Evolutionary conservation across 192 early-diverging fungal genomes (phyloP).

Genomic region (Entomortierella beljakovae): DNA sequence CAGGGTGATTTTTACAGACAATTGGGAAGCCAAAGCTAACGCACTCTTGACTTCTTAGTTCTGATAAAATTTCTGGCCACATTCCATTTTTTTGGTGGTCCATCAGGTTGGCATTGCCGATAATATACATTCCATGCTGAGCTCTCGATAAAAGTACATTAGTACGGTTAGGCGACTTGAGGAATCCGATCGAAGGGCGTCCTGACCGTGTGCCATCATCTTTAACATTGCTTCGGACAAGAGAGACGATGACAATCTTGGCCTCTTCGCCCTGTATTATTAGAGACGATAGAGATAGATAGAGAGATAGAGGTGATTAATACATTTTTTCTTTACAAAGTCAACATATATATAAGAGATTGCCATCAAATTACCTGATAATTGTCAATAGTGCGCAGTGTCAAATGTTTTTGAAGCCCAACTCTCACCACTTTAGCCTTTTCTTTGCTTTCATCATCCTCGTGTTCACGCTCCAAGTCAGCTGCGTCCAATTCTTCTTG

Average conservation of each 20-base stretch:
- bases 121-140: conserved; percentile 68
- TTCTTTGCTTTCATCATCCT: conserved; percentile 16
- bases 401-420: conserved; percentile 42
- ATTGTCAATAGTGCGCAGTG: conserved; percentile 58
- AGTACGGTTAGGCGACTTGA: conserved; percentile 64
- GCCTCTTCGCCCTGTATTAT: conserved; percentile 53
- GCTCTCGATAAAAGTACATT: conserved; percentile 71
- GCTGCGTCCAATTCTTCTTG: conserved; percentile 40
- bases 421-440: conserved; percentile 14
- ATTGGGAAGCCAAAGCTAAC: conserved; percentile 60
- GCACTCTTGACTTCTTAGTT: conserved; percentile 34
- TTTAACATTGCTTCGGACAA: conserved; percentile 52
- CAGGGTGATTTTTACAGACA: conserved; percentile 60
- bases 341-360: no score
- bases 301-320: neutral
- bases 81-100: conserved; percentile 26
- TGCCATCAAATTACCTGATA: conserved; percentile 54
- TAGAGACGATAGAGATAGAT: neutral
- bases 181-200: conserved; percentile 60
- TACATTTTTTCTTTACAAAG: neutral
- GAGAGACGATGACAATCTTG: conserved; percentile 56
- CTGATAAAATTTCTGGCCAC: conserved; percentile 58
- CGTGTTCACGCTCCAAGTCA: neutral
- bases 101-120: conserved; percentile 62
- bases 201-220: neutral